Evolutionary conservation across 768 basidiomycete species (phyloP).

Genomic region (Tulasnella sp.): DNA sequence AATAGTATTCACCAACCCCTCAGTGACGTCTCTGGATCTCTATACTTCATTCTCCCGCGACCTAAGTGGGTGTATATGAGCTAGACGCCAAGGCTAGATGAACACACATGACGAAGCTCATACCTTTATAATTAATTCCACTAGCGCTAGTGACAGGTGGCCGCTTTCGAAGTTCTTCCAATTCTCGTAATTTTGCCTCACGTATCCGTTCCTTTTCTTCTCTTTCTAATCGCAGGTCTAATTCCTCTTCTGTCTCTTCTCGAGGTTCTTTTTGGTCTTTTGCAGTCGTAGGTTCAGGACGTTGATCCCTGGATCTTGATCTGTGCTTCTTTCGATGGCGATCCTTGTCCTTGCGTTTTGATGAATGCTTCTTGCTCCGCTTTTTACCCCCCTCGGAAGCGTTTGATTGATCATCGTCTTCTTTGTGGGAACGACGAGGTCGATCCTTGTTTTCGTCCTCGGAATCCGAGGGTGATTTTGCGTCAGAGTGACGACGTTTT

Average conservation of each 20-base stretch:
- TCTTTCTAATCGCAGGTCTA: slow-evolving; percentile 51
- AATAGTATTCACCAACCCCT: no score
- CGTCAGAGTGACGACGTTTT: slow-evolving; percentile 8
- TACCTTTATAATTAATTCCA: slow-evolving; percentile 51
- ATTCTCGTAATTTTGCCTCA: slow-evolving; percentile 28
- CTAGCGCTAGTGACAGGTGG: slow-evolving; percentile 27
- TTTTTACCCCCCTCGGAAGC: slow-evolving; percentile 19
- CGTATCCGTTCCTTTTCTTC: slow-evolving; percentile 49
- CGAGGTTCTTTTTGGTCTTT: slow-evolving; percentile 15
- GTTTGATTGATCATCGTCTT: slow-evolving; percentile 15
- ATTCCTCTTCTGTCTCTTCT: slow-evolving; percentile 58
- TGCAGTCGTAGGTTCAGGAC: neutral
- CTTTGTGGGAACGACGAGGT: slow-evolving; percentile 8
- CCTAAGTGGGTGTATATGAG: slow-evolving; percentile 11
- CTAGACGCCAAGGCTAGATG: neutral
- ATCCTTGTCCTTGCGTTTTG: slow-evolving; percentile 9
- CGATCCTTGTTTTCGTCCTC: slow-evolving; percentile 15
- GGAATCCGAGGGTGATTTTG: neutral
- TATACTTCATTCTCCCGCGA: slow-evolving; percentile 23
- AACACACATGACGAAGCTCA: slow-evolving; percentile 3
- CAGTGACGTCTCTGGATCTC: slow-evolving; percentile 20
- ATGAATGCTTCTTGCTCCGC: slow-evolving; percentile 19
- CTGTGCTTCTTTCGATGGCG: slow-evolving; percentile 13
- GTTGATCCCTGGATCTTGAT: neutral
- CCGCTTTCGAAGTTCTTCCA: slow-evolving; percentile 31